Percentiles rank a stretch among this genome's conserved stretches.
Conservation (phyloP, 169 alveolate species). For the Perkinsus olseni region DNA sequence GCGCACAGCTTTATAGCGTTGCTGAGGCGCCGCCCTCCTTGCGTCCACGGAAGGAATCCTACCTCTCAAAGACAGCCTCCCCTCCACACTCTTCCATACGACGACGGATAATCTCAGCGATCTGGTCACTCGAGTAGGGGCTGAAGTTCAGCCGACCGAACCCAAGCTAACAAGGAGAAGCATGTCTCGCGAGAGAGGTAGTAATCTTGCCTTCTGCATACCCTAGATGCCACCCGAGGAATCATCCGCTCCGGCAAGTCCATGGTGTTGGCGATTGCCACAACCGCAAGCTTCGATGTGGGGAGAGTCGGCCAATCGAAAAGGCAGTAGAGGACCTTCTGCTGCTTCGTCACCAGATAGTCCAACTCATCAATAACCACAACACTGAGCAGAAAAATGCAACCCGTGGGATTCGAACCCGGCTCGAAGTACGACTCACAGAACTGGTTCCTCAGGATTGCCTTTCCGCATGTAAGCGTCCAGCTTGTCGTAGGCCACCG, state of each 20-base stretch:
- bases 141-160: constrained; percentile 56
- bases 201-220: constrained; percentile 23
- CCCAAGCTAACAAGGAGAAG: constrained; percentile 22
- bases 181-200: too few relatives aligned
- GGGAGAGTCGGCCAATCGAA: constrained; percentile 65
- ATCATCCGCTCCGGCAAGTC: constrained; percentile 60
- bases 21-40: too few relatives aligned
- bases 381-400: constrained; percentile 3
- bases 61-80: not conserved
- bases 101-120: constrained; percentile 26
- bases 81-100: not conserved
- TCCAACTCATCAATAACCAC: constrained; percentile 58
- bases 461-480: not conserved
- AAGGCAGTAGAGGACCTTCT: constrained; percentile 59
- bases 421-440: not conserved
- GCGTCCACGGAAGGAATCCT: too few relatives aligned
- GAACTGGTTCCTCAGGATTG: not conserved
- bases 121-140: constrained; percentile 55
- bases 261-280: constrained; percentile 69
- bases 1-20: constrained; percentile 60
- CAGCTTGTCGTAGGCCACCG: not conserved
- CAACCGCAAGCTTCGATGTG: constrained; percentile 49
- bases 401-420: not conserved
- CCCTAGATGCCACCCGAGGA: constrained; percentile 53
- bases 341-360: constrained; percentile 51